Conservation (phyloP, 148 eudicot species). For the Drosera capensis region DNA sequence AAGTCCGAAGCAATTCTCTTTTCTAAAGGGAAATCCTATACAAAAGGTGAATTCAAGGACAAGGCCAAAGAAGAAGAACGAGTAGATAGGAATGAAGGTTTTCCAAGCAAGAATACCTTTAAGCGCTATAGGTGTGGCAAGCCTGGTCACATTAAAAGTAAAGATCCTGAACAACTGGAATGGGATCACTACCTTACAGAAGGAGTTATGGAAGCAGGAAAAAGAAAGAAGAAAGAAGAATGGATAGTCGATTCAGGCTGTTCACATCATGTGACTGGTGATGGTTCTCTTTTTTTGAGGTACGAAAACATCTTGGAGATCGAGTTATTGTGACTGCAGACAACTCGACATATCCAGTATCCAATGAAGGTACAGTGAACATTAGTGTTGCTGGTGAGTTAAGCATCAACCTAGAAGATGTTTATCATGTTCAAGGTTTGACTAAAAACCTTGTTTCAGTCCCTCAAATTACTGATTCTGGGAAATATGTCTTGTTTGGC, state of each 20-base stretch:
- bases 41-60: too few relatives aligned
- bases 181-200: background rate
- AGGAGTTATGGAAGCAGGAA: background rate
- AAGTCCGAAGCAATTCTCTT: too few relatives aligned
- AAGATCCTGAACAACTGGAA: background rate
- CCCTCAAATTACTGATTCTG: constrained; percentile 16
- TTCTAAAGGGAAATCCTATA: constrained; percentile 1
- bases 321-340: constrained; percentile 8
- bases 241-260: constrained; percentile 1
- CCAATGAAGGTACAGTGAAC: constrained; percentile 7
- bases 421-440: constrained; percentile 15
- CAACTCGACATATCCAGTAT: constrained; percentile 9
- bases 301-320: constrained; percentile 6
- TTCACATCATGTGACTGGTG: constrained; percentile 12
- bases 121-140: background rate
- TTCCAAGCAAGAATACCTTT: background rate
- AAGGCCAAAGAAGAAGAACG: background rate
- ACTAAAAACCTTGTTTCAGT: constrained; percentile 14
- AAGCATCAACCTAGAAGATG: constrained; percentile 8
- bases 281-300: constrained; percentile 7
- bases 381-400: background rate
- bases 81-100: background rate
- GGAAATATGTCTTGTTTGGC: constrained; percentile 19
- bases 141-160: background rate
- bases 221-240: background rate